Evolutionary conservation across 805 yeast genomes (phyloP).

Genomic region (Lachancea lanzarotensis): DNA sequence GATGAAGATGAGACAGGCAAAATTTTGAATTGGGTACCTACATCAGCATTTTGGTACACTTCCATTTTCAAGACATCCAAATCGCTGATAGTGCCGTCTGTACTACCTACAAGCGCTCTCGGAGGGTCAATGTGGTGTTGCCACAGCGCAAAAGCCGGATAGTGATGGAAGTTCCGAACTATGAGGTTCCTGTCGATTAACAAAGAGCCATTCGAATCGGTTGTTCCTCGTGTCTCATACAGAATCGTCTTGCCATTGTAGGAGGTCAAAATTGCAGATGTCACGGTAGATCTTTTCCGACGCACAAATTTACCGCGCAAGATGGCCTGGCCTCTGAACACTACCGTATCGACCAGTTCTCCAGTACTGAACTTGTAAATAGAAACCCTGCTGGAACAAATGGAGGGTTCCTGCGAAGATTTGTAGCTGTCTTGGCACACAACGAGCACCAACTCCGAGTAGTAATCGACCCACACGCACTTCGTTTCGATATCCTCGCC

Average conservation of each 20-base stretch:
- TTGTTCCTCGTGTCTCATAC: conserved; percentile 16
- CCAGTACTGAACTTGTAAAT: conserved; percentile 14
- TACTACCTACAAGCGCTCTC: conserved; percentile 17
- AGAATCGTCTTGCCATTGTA: conserved; percentile 21
- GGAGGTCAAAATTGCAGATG: conserved; percentile 17
- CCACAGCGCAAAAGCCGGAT: conserved; percentile 15
- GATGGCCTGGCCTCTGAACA: conserved; percentile 19
- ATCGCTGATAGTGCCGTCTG: conserved; percentile 17
- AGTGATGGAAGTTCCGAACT: conserved; percentile 16
- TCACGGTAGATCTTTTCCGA: conserved; percentile 10
- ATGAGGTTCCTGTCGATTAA: conserved; percentile 18
- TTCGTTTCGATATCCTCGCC: neutral
- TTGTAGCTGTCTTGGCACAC: conserved; percentile 9
- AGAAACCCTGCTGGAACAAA: conserved; percentile 10
- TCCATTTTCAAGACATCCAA: conserved; percentile 19
- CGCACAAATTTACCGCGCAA: conserved; percentile 16
- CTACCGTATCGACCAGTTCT: conserved; percentile 18
- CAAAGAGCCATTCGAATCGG: neutral
- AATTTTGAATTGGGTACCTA: conserved; percentile 7
- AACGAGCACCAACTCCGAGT: conserved; percentile 9
- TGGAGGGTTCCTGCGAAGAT: neutral
- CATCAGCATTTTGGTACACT: conserved; percentile 12
- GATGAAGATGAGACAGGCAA: conserved; percentile 16
- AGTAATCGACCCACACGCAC: conserved; percentile 12
- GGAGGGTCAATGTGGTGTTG: conserved; percentile 13